Evolutionary conservation across 768 basidiomycete species (phyloP).

Genomic region (Erythrobasidium yunnanense): DNA sequence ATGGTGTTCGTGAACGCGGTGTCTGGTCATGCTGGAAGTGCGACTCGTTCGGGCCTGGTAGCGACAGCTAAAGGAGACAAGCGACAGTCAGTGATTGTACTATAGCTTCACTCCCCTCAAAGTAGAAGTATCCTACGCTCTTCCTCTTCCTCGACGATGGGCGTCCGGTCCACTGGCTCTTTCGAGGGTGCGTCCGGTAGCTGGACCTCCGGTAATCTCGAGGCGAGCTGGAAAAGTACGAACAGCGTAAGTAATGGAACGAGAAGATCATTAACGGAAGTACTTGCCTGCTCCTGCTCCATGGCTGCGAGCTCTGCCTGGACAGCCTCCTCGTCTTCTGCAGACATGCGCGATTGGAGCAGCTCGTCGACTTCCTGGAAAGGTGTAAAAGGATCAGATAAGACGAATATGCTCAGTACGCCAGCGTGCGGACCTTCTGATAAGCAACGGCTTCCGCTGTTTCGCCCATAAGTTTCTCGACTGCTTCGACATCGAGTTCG

Average conservation of each 20-base stretch:
- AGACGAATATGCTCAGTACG: background rate
- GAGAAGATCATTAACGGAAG: background rate
- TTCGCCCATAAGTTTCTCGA: slow-evolving; percentile 88
- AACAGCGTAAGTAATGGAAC: background rate
- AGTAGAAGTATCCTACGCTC: background rate
- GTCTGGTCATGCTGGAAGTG: no score
- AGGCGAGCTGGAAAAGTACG: background rate
- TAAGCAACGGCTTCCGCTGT: slow-evolving; percentile 86
- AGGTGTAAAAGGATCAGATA: background rate
- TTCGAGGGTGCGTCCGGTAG: background rate
- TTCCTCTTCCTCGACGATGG: background rate
- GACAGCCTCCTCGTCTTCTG: slow-evolving; percentile 89
- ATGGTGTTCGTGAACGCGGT: no score
- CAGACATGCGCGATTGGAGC: slow-evolving; percentile 64
- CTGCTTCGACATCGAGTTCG: slow-evolving; percentile 80
- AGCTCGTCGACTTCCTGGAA: slow-evolving; percentile 86
- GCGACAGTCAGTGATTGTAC: no score
- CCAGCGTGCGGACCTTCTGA: slow-evolving; percentile 54
- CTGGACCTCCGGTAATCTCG: background rate
- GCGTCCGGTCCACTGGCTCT: background rate
- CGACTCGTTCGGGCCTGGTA: no score
- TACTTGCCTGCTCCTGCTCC: slow-evolving; percentile 55
- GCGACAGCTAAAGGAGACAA: background rate
- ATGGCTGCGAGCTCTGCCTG: slow-evolving; percentile 66
- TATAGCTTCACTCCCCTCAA: no score